Base-by-base conservation (phyloP, 331 rosid species). In the Malus hybrid region DNA sequence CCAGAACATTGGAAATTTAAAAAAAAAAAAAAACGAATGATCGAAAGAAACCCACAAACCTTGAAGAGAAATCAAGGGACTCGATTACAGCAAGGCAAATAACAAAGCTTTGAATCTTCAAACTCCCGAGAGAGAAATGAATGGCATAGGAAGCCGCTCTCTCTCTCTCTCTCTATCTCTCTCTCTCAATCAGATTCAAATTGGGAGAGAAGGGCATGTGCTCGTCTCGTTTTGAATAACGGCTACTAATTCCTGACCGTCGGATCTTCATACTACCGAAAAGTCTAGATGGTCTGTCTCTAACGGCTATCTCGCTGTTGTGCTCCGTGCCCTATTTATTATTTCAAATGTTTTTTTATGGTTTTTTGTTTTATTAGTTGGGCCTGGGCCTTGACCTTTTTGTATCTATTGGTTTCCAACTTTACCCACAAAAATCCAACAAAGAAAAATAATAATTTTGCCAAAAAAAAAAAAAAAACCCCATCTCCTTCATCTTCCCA, bases 181-280 rank as follows among this genome's bases (percentile, higher is more conserved):
- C 66, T 72, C 36, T 28, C 29, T 28, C 29, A 24, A 24, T 24
- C 24, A 24, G 24, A 24, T 24, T 24, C 13, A 34, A 4, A 70
- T 52, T 29, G 39, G 12, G 75, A 68, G 80, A 53, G 64, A 29
- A 36, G 58, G 70, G 60, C 20, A 52, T 6, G 57, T 52, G 10
- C 26, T 53, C 36, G 30, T 48, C 39, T 52, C n/a, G 55, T 76
- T 80, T 86, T 70, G 77, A 86, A 86, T 77, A 87, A 87, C 90
- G 85, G 88, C 82, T 82, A 84, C 75, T 68, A 22, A 69, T 65
- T 66, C 29, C 6, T 71, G 72, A 56, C 85, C 80, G 80, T 80
- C 73, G 3, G 81, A 79, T 85, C 75, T 28, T 7, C 30, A 3
- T 11, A 26, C 30, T n/a, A n/a, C 6, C 4, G 57, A 16, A 76